Evolutionary conservation across 2,329 filamentous ascomycete genomes (phyloP), one percentile per base, ranked within the genome.

Genomic region (Aspergillus novoparasiticus): DNA sequence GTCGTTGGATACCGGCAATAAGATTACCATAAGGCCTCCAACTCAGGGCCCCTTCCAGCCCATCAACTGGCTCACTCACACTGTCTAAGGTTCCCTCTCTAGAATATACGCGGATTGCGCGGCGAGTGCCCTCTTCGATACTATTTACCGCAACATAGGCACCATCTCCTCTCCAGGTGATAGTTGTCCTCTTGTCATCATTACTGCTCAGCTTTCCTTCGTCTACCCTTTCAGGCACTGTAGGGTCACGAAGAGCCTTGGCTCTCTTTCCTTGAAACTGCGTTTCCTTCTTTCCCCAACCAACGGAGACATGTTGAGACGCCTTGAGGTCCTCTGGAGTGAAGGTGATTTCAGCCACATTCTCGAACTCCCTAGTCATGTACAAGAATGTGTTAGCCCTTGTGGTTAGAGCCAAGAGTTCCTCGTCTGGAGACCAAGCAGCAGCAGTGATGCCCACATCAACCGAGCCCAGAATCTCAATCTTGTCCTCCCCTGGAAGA

Each of bases 241-340:
- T 99, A 19, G 95, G 95, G 77, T 99, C 95, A 59, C 92, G 87
- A 67, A 98, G 82, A 23, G 93, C 93, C 79, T 88, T 89, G 62
- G 94, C 94, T 66, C 94, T 88, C 72, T 92, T 93, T 57, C 95
- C 95, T 74, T 97, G 92, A 77, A 99, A 99, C 76, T 99, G 95
- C 0, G 95, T 99, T 79, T 99, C 95, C 75, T 91, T 93, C 82
- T 98, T 98, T 64, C 95, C 95, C 95, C 95, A 99, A 57, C 95
- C 95, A 26, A 99, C 94, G 23, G 93, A 96, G 62, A 97, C 95
- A 81, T 97, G 94, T 76, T 90, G 95, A 30, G 91, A 98, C n/a
- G 88, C 87, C 70, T 90, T 90, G 66, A 96, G 85, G 78, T 96
- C 94, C 51, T 94, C 92, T 0, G 83, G 75, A 0, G 86, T 87